A percentile compares a stretch with the other conserved stretches of the same genome.
Evolutionary conservation across 768 basidiomycete genomes (phyloP).

Genomic region (Auriscalpium orientale): DNA sequence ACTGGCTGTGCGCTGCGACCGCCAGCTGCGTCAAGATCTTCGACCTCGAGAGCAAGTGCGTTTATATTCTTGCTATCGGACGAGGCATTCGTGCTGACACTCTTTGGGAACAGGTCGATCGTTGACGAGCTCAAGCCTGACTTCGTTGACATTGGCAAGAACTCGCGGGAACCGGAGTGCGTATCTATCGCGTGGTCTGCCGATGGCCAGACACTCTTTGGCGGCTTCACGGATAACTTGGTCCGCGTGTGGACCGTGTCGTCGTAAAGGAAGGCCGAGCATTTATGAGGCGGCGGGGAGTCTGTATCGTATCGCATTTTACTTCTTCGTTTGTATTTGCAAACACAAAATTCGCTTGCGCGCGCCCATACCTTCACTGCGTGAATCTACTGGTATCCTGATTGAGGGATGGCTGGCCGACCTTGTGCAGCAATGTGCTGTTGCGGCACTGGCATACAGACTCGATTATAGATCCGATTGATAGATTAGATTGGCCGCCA

Average conservation of each 20-base stretch:
- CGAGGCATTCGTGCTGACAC: not conserved
- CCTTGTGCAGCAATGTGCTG: too few relatives aligned
- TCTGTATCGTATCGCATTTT: slow-evolving; percentile 5
- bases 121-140: slow-evolving; percentile 98
- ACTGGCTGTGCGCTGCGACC: slow-evolving; percentile 99
- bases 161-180: slow-evolving; percentile 80
- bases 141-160: slow-evolving; percentile 68
- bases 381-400: too few relatives aligned
- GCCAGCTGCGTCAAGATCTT: slow-evolving; percentile 98
- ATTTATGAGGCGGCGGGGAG: slow-evolving; percentile 7
- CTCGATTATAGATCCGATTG: too few relatives aligned
- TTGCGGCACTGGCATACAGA: too few relatives aligned
- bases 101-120: slow-evolving; percentile 57
- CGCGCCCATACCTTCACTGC: not conserved
- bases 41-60: slow-evolving; percentile 97
- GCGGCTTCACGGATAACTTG: slow-evolving; percentile 92
- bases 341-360: slow-evolving; percentile 15
- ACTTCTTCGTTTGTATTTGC: slow-evolving; percentile 15
- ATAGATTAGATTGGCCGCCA: too few relatives aligned
- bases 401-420: too few relatives aligned
- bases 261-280: slow-evolving; percentile 25
- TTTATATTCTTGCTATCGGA: slow-evolving; percentile 17
- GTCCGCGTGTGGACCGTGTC: slow-evolving; percentile 90
- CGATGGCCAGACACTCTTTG: slow-evolving; percentile 95
- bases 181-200: slow-evolving; percentile 98